Evolutionary conservation across 441 rosid genomes (phyloP), one percentile per base, ranked within the genome.

Genomic region (Biscutella laevigata): DNA sequence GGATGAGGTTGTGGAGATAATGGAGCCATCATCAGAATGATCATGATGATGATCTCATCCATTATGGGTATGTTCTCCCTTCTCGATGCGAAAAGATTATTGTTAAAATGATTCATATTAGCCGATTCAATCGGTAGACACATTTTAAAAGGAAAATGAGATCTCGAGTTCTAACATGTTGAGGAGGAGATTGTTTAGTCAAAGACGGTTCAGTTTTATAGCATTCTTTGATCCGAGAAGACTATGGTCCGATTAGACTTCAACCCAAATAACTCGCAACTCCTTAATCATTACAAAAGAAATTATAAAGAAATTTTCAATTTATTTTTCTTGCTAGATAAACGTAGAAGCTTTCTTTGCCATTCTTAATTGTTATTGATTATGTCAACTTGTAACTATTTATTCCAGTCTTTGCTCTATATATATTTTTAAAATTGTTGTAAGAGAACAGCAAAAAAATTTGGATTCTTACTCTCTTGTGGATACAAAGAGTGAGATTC

Each of bases 401-500:
- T 45, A 26, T 35, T 44, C 44, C 5, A n/a, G 9, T 34, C 19
- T 43, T 42, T 52, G 3, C 12, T 19, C 25, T n/a, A 25, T 37
- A 27, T 38, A 1, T 22, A 32, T 15, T 11, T 24, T 33, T n/a
- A n/a, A n/a, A n/a, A n/a, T 14, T 8, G 36, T 33, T 11, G 39
- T 19, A 24, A 50, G 15, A 20, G 20, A 20, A 24, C 5, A 24
- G 57, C 6, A 11, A 53, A 50, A 47, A 50, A 11, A 35, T 36
- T 22, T 35, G 41, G 30, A 50, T 57, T 50, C 47, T 50, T 57
- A 48, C 9, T 40, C 34, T 10, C 13, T 48, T 57, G 58, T 13
- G 29, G 41, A 58, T 48, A 65, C 59, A 58, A 58, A 58, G 60
- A 58, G 60, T 66, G 70, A 51, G 70, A 58, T 66, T 66, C 60